A percentile compares a stretch with the other conserved stretches of the same genome.
phyloP scores from a whole-genome alignment of 1,284 basidiomycete species.

The Sporisorium scitamineum region DNA sequence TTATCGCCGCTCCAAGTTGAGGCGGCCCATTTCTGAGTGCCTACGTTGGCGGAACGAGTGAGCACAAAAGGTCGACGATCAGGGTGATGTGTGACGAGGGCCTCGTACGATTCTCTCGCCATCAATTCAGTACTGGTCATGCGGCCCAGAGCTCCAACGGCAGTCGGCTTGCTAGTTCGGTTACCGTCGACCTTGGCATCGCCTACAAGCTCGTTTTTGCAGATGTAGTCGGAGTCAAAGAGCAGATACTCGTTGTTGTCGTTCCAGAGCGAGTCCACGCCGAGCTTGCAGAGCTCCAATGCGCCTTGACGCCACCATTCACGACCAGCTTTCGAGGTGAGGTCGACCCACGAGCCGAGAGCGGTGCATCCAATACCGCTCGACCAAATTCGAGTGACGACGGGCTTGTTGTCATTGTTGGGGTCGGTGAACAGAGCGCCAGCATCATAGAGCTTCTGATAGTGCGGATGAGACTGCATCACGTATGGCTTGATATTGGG shows the following conservation, averaged over 20 bases:
- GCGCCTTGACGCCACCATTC: constrained; percentile 71
- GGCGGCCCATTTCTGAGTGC: constrained; percentile 70
- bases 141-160: constrained; percentile 69
- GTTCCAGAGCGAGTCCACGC: constrained; percentile 71
- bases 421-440: constrained; percentile 70
- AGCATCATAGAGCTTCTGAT: constrained; percentile 62
- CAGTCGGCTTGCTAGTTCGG: constrained; percentile 30
- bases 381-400: constrained; percentile 71
- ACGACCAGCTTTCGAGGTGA: constrained; percentile 69
- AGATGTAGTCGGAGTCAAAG: constrained; percentile 70
- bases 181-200: constrained; percentile 38
- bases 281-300: constrained; percentile 68
- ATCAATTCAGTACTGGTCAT: constrained; percentile 71
- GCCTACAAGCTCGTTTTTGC: constrained; percentile 51
- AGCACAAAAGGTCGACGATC: constrained; percentile 70
- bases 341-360: constrained; percentile 71
- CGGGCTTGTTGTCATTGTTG: constrained; percentile 59
- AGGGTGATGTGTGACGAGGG: constrained; percentile 63
- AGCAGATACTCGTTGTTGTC: constrained; percentile 72
- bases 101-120: constrained; percentile 69
- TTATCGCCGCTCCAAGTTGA: constrained; percentile 72
- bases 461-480: constrained; percentile 67
- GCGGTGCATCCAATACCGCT: constrained; percentile 69
- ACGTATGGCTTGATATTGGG: constrained; percentile 71
- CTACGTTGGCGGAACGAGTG: constrained; percentile 71